Conservation (phyloP, 2,329 filamentous ascomycete species). For the Parastagonospora avenae region DNA sequence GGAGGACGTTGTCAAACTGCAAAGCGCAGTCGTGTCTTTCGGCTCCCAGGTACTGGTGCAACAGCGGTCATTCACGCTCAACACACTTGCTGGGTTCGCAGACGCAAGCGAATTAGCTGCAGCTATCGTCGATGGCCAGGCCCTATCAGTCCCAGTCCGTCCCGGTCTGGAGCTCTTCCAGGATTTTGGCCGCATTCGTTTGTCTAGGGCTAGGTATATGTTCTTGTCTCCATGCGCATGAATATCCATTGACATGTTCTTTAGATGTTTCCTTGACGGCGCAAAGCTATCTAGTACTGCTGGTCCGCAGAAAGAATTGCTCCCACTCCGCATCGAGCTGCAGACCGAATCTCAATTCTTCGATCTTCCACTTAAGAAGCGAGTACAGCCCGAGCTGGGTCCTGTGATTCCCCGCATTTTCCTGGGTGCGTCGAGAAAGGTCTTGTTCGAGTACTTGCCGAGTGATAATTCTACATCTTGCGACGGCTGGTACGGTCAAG, state of each 20-base stretch:
- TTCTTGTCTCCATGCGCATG: not conserved
- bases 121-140: not conserved
- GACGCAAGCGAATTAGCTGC: not conserved
- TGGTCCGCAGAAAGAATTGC: too few relatives aligned
- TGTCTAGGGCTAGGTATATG: not conserved
- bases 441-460: not conserved
- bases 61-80: not conserved
- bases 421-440: not conserved
- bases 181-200: not conserved
- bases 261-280: not conserved
- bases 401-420: not conserved
- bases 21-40: not conserved
- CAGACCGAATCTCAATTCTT: not conserved
- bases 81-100: not conserved
- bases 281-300: not conserved
- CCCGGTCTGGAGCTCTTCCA: not conserved
- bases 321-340: not conserved
- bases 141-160: not conserved
- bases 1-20: not conserved
- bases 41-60: not conserved
- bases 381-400: not conserved
- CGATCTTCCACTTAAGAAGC: not conserved
- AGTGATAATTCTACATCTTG: not conserved
- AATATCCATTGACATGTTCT: not conserved
- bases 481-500: not conserved